phyloP scores from a whole-genome alignment of 1,284 basidiomycete species.

The Agaricales sp. region DNA sequence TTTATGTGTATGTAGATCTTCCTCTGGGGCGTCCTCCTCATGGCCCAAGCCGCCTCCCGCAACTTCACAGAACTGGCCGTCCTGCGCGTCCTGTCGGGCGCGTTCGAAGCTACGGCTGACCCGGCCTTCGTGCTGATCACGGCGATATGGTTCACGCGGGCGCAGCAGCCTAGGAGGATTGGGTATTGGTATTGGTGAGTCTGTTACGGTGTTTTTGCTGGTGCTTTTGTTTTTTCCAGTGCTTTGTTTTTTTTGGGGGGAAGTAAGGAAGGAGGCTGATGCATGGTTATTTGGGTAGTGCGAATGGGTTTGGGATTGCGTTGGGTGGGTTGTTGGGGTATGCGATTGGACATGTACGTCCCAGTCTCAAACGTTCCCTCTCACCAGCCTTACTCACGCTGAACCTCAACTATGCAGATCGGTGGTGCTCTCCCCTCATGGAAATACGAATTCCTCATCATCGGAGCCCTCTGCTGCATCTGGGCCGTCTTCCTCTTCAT shows the following conservation, averaged over 20 bases:
- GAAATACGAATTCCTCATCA: slow-evolving; percentile 27
- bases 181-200: slow-evolving; percentile 22
- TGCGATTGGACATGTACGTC: slow-evolving; percentile 15
- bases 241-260: too few relatives aligned
- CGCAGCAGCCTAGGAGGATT: slow-evolving; percentile 27
- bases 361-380: neutral
- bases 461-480: slow-evolving; percentile 17
- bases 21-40: slow-evolving; percentile 32
- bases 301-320: slow-evolving; percentile 19
- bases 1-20: slow-evolving; percentile 28
- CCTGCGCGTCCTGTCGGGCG: slow-evolving; percentile 31
- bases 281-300: slow-evolving; percentile 7
- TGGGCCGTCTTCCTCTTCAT: slow-evolving; percentile 18
- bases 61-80: slow-evolving; percentile 29
- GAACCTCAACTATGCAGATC: slow-evolving; percentile 5
- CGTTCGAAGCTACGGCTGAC: slow-evolving; percentile 25
- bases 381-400: slow-evolving; percentile 1
- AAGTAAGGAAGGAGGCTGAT: too few relatives aligned
- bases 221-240: too few relatives aligned
- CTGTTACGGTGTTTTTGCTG: too few relatives aligned
- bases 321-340: slow-evolving; percentile 20
- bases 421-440: slow-evolving; percentile 19
- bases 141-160: slow-evolving; percentile 29
- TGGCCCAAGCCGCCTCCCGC: slow-evolving; percentile 29
- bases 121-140: slow-evolving; percentile 25